A percentile compares a stretch with the other conserved stretches of the same genome.
phyloP scores from a whole-genome alignment of 441 rosid genomes.

The Corymbia calophylla region DNA sequence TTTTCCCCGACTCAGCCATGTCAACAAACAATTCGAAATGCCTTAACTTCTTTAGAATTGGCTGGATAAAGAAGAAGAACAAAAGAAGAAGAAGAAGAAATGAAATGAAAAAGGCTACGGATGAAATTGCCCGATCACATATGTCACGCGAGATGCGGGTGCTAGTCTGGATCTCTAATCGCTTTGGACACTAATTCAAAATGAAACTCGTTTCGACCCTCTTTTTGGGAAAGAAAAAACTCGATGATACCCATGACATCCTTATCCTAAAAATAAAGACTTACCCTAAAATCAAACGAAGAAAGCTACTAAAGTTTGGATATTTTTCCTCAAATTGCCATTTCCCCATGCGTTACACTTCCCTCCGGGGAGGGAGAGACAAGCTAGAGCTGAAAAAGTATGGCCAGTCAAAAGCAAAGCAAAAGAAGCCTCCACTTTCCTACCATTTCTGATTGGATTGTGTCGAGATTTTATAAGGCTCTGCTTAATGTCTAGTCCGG shows the following conservation, averaged over 20 bases:
- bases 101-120: neutral
- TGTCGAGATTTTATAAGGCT: rapidly evolving
- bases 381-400: neutral
- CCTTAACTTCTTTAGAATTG: too few relatives aligned
- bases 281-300: neutral
- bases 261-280: neutral
- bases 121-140: neutral
- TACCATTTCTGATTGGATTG: neutral
- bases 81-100: too few relatives aligned
- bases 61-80: neutral
- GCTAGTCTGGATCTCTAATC: neutral
- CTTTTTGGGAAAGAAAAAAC: neutral
- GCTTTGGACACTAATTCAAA: rapidly evolving
- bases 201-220: neutral
- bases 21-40: too few relatives aligned
- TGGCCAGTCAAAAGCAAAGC: too few relatives aligned
- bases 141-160: neutral
- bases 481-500: too few relatives aligned
- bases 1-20: too few relatives aligned
- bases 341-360: neutral
- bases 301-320: too few relatives aligned
- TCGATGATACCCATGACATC: neutral
- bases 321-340: neutral
- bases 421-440: neutral
- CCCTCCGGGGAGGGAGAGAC: neutral